Evolutionary conservation across 2,329 filamentous ascomycete genomes (phyloP), one percentile per base, ranked within the genome.

Genomic region (Talaromyces sp.): DNA sequence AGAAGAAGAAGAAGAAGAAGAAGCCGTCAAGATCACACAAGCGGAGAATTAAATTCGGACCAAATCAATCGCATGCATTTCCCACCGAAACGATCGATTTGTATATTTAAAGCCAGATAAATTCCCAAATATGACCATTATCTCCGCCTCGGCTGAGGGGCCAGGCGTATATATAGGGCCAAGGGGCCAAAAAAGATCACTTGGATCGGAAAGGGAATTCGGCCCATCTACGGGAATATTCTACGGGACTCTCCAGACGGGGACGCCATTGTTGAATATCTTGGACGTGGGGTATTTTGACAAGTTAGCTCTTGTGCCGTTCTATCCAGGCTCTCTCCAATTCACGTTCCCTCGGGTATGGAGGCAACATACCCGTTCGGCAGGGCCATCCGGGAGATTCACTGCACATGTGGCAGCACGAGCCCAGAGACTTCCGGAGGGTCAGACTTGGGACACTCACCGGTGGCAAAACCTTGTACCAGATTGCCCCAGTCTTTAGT

Each of bases 371-470:
- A 27, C 29, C 29, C 3, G 35, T 44, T 51, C 55, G 55, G 55
- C 52, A 52, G 48, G 36, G 35, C 45, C 24, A 27, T 43, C 45
- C 55, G 55, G 51, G 55, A 57, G 45, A 57, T 54, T 36, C 44
- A 27, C 16, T 29, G 33, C n/a, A 20, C 11, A 10, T 20, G 6
- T 3, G 17, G 29, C 17, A 19, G 30, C 29, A 33, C n/a, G n/a
- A n/a, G n/a, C n/a, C n/a, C n/a, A n/a, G n/a, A n/a, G n/a, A n/a
- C n/a, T n/a, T n/a, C n/a, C n/a, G n/a, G n/a, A n/a, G n/a, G n/a
- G n/a, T n/a, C n/a, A n/a, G n/a, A n/a, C n/a, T n/a, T n/a, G n/a
- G n/a, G n/a, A n/a, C n/a, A n/a, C n/a, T n/a, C n/a, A n/a, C n/a
- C n/a, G n/a, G n/a, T n/a, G n/a, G n/a, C n/a, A n/a, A n/a, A n/a